These are phyloP conservation scores for Chalciporus chontae DNA, from an alignment of 768 basidiomycete genomes.

Conservation along the genomic window DNA sequence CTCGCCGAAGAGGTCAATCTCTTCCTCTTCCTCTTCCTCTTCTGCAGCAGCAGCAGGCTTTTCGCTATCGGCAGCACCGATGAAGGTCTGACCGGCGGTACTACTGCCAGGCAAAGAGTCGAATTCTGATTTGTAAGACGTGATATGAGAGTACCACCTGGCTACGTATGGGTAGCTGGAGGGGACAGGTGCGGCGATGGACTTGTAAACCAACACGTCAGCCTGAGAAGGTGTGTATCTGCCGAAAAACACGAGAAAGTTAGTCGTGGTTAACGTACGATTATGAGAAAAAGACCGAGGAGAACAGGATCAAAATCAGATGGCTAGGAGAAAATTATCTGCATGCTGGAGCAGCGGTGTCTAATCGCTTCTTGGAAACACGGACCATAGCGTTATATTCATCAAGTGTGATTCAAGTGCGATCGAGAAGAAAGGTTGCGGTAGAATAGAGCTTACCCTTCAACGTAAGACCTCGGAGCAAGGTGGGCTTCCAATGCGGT, in stretches of 20 bases:
- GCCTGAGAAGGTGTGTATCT: slow-evolving; percentile 93
- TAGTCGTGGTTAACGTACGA: slow-evolving; percentile 4
- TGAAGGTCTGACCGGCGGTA: slow-evolving; percentile 71
- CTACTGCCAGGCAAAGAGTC: slow-evolving; percentile 80
- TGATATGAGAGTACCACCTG: slow-evolving; percentile 94
- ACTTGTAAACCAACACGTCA: slow-evolving; percentile 88
- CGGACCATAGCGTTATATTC: slow-evolving; percentile 86
- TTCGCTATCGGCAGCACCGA: slow-evolving; percentile 48
- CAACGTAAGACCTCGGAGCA: slow-evolving; percentile 80
- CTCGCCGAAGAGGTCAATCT: slow-evolving; percentile 86
- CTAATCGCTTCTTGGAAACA: slow-evolving; percentile 95
- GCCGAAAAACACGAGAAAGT: slow-evolving; percentile 5
- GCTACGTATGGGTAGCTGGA: slow-evolving; percentile 67
- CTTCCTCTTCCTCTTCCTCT: slow-evolving; percentile 61
- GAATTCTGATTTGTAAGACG: slow-evolving; percentile 80
- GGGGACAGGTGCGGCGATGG: slow-evolving; percentile 65
- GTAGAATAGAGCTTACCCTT: slow-evolving; percentile 63
- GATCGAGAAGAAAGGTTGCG: slow-evolving; percentile 10
- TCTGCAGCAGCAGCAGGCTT: slow-evolving; percentile 42
- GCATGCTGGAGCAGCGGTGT: slow-evolving; percentile 80
- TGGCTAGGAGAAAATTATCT: slow-evolving; percentile 66
- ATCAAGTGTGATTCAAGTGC: slow-evolving; percentile 54
- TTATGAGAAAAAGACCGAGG: background rate
- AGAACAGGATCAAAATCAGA: slow-evolving; percentile 52
- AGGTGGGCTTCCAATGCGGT: slow-evolving; percentile 84